A percentile compares a stretch with the other conserved stretches of the same genome.
Conservation (phyloP, 2,329 filamentous ascomycete species). For the Cylindrodendrum hubeiense region DNA sequence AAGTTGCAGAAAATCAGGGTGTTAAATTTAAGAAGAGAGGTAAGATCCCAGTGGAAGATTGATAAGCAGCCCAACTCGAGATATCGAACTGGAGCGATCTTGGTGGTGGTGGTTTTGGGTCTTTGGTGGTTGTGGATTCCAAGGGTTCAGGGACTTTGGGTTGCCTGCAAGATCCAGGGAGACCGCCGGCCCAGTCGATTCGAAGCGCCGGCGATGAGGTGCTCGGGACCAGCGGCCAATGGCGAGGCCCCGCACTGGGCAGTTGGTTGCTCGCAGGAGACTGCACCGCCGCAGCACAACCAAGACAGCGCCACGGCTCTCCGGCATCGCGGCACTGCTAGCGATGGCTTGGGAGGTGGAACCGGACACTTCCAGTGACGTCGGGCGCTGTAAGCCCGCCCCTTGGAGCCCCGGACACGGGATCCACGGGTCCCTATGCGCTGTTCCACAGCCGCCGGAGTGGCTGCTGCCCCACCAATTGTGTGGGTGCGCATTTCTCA, state of each 20-base stretch:
- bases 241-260: not conserved
- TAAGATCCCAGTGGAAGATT: not conserved
- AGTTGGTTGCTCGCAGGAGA: not conserved
- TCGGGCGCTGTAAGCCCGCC: not conserved
- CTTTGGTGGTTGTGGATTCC: not conserved
- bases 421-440: too few relatives aligned
- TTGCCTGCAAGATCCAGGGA: not conserved
- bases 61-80: not conserved
- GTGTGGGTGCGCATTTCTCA: not conserved
- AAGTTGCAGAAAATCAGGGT: not conserved
- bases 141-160: not conserved
- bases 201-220: constrained; percentile 17
- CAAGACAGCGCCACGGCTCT: not conserved
- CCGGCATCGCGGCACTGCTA: constrained; percentile 8
- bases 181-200: not conserved
- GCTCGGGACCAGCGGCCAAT: constrained; percentile 18
- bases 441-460: too few relatives aligned
- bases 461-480: not conserved
- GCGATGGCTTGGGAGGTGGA: constrained; percentile 1
- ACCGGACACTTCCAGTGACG: constrained; percentile 1
- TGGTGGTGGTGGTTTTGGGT: not conserved
- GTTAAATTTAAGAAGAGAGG: not conserved
- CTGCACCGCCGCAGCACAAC: not conserved
- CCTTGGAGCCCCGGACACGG: not conserved
- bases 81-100: not conserved